phyloP scores from a whole-genome alignment of 2,329 filamentous ascomycete species.

The Arthroderma sp. region DNA sequence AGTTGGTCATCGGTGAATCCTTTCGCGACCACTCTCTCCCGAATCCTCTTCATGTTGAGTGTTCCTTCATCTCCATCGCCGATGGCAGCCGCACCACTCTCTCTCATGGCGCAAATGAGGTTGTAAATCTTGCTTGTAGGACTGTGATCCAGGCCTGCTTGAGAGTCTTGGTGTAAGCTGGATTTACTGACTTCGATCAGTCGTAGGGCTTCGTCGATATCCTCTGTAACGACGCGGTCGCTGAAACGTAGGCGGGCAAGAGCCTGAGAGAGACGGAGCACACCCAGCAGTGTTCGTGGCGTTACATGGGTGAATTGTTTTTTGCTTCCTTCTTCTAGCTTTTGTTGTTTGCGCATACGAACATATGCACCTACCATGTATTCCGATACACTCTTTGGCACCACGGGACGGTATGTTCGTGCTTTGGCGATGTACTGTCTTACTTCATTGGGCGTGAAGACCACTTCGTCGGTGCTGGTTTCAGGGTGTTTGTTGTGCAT shows the following conservation, averaged over 20 bases:
- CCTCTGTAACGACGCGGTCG: constrained; percentile 71
- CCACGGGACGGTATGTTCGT: constrained; percentile 72
- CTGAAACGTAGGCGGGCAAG: constrained; percentile 85
- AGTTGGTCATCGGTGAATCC: constrained; percentile 95
- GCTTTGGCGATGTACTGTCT: constrained; percentile 92
- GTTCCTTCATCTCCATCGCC: constrained; percentile 62
- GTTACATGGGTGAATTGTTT: constrained; percentile 92
- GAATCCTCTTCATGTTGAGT: constrained; percentile 74
- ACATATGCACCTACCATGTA: constrained; percentile 98
- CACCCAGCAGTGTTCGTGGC: constrained; percentile 80
- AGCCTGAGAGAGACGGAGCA: constrained; percentile 86
- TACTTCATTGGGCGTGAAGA: constrained; percentile 87
- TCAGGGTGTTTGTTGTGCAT: constrained; percentile 94
- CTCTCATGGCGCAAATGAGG: constrained; percentile 76
- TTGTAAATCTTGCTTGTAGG: constrained; percentile 88
- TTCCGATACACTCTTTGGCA: constrained; percentile 76
- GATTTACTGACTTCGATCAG: constrained; percentile 90
- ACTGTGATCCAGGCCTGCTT: constrained; percentile 56
- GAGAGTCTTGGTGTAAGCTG: constrained; percentile 62
- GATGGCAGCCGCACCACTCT: constrained; percentile 68
- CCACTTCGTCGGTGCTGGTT: constrained; percentile 50
- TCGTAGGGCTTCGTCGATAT: constrained; percentile 88
- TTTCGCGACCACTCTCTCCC: constrained; percentile 86
- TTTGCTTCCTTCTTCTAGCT: constrained; percentile 78
- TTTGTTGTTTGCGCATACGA: constrained; percentile 80